Evolutionary conservation across 805 yeast species (phyloP).

Genomic region (Myxozyma udenii): DNA sequence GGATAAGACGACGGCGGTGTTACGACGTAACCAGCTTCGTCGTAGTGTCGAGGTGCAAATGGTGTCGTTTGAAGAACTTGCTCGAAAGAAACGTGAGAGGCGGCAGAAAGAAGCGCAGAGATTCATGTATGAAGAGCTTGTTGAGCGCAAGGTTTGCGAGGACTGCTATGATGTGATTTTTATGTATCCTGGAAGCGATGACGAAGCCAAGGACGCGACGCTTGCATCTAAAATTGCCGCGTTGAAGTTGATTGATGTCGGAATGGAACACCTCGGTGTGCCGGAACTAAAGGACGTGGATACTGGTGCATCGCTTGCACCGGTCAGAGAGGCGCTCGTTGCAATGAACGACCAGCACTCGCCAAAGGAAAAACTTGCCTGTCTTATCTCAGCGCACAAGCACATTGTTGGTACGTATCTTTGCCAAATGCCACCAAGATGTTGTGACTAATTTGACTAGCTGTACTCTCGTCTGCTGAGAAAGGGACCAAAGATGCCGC

Average conservation of each 20-base stretch:
- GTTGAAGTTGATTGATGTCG: conserved; percentile 33
- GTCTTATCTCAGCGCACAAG: conserved; percentile 39
- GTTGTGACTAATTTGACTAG: background rate
- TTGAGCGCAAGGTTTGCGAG: conserved; percentile 40
- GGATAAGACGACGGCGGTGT: conserved; percentile 32
- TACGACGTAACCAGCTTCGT: conserved; percentile 29
- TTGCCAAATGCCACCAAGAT: background rate
- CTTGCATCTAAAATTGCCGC: conserved; percentile 35
- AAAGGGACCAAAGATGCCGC: conserved; percentile 27
- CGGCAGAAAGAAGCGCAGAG: conserved; percentile 32
- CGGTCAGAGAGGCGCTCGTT: conserved; percentile 18
- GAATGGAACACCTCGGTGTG: conserved; percentile 37
- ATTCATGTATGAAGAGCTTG: conserved; percentile 34
- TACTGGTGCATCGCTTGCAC: conserved; percentile 17
- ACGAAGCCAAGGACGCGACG: conserved; percentile 32
- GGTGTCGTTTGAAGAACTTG: conserved; percentile 38
- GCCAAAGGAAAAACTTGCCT: conserved; percentile 39
- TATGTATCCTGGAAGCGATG: conserved; percentile 34
- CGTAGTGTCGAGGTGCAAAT: conserved; percentile 36
- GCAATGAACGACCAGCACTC: conserved; percentile 35
- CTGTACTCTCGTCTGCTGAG: conserved; percentile 12
- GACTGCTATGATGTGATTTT: conserved; percentile 39
- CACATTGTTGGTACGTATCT: conserved; percentile 35
- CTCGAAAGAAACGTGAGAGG: conserved; percentile 36
- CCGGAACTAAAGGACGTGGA: conserved; percentile 23